Evolutionary conservation across 1,139 yeast genomes (phyloP), one percentile per base, ranked within the genome.

Genomic region (Hyphopichia khmerensis): DNA sequence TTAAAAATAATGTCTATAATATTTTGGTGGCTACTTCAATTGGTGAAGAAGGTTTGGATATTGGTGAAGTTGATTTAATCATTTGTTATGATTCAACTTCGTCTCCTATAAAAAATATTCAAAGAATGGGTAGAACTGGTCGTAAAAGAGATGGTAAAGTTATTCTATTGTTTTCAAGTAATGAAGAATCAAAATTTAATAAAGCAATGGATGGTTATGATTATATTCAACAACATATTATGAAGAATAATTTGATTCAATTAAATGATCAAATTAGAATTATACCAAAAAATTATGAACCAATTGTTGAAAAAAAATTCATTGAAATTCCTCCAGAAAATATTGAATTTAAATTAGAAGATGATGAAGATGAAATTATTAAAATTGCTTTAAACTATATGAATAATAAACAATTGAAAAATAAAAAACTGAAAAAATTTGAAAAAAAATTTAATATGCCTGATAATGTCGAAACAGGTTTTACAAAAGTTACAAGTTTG

Each of bases 11-110:
- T 6, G 69, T 64, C 1, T 79, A 79, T 55, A 95, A 93, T 57
- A 82, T 88, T 7, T 68, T 95, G 24, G 96, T 95, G 3, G 97
- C 98, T 6, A 95, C 99, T 0, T 90, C 97, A 0, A 93, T 95
- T 58, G 99, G 98, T 36, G 99, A 95, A 61, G 99, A 95, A 71
- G 99, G 99, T 40, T 74, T 95, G 48, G 99, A 95, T 70, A 95
- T 95, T 50, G 98, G 99, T 27, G 98, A 95, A 57, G 99, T 95
- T 40, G 99, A 95, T 60, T 62, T 93, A 53, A 93, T 95, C 51
- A 76, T 93, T 5, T 90, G 97, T 56, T 93, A 84, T 62, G 99
- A 95, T 55, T 88, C 96, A 1, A 90, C 97, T 0, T 77, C 90
- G 29, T 88, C 96, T 38, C 98, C 99, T 0, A 93, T 95, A 44